Evolutionary conservation across 768 basidiomycete species (phyloP), one percentile per base, ranked within the genome.

Genomic region (Pisolithus marmoratus): DNA sequence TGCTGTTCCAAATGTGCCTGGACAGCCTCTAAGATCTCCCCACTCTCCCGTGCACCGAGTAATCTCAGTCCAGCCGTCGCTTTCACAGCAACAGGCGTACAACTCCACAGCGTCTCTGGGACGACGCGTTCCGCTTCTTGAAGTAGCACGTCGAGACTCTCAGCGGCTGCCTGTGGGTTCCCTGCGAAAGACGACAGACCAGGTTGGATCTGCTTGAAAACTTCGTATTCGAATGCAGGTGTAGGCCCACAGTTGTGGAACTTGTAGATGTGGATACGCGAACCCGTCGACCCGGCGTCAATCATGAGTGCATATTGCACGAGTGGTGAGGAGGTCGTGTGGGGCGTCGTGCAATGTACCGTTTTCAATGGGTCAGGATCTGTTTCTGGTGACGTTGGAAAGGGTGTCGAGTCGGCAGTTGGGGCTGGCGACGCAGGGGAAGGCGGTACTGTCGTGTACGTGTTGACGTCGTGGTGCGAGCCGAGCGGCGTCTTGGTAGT

Each of bases 211-310:
- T 83, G 80, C 62, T 80, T 80, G 78, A 97, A 98, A 7, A 88
- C 87, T 64, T 99, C 96, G 73, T 94, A 94, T 66, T 98, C 95
- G 69, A 89, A 90, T 20, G 74, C 64, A 1, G 93, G 84, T 0
- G 87, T 81, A 0, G 84, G 67, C 0, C 76, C 74, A 73, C 93
- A 94, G 74, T 93, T 85, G 78, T 95, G 79, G 82, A 98, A 97
- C 65, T 96, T 98, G 84, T 98, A 99, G 29, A 98, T 79, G 76
- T 99, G 96, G 62, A 98, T 94, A 17, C 96, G 83, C 0, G 94
- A 96, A 19, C 95, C 96, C 0, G 94, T 96, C 17, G 94, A 97
- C 22, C 96, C 96, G 1, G 96, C 95, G 68, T 99, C 96, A 71
- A 98, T 90, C 85, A 97, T 96, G 61, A 98, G 80, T 0, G 92